Evolutionary conservation across 192 early-diverging fungal species (phyloP).

Genomic region (Entophlyctis luteolus): DNA sequence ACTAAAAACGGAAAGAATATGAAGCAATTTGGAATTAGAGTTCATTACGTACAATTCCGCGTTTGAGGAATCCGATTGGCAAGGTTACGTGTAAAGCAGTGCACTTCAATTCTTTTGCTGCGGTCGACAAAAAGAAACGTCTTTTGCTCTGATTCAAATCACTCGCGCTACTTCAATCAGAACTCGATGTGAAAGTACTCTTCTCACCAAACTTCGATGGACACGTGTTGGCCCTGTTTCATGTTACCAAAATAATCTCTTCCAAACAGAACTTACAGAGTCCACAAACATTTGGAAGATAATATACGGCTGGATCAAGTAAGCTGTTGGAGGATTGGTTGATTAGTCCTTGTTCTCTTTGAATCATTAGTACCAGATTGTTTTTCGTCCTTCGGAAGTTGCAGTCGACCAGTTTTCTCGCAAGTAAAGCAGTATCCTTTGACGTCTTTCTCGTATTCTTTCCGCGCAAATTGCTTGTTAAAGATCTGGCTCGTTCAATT

Average conservation of each 20-base stretch:
- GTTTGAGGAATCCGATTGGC: slow-evolving; percentile 27
- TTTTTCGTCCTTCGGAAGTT: slow-evolving; percentile 41
- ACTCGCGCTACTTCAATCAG: slow-evolving; percentile 27
- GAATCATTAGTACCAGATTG: slow-evolving; percentile 16
- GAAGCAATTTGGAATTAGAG: neutral
- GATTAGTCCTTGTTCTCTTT: neutral
- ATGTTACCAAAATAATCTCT: neutral
- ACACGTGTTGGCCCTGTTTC: slow-evolving; percentile 26
- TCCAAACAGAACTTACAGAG: neutral
- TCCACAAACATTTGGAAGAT: slow-evolving; percentile 41
- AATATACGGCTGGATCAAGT: slow-evolving; percentile 40
- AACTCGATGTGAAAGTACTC: slow-evolving; percentile 7
- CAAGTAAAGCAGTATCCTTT: slow-evolving; percentile 39
- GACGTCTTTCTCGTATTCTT: slow-evolving; percentile 34
- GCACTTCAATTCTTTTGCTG: slow-evolving; percentile 26
- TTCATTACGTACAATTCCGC: slow-evolving; percentile 16
- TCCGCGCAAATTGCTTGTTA: slow-evolving; percentile 30
- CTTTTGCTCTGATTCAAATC: slow-evolving; percentile 38
- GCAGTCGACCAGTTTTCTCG: slow-evolving; percentile 33
- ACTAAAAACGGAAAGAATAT: slow-evolving; percentile 27
- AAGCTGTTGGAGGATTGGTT: slow-evolving; percentile 14
- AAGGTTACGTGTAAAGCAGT: slow-evolving; percentile 42
- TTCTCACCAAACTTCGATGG: slow-evolving; percentile 29
- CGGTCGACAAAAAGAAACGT: slow-evolving; percentile 45
- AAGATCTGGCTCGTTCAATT: slow-evolving; percentile 7